Evolutionary conservation across 2,329 filamentous ascomycete genomes (phyloP).

Genomic region (Neonectria hederae): DNA sequence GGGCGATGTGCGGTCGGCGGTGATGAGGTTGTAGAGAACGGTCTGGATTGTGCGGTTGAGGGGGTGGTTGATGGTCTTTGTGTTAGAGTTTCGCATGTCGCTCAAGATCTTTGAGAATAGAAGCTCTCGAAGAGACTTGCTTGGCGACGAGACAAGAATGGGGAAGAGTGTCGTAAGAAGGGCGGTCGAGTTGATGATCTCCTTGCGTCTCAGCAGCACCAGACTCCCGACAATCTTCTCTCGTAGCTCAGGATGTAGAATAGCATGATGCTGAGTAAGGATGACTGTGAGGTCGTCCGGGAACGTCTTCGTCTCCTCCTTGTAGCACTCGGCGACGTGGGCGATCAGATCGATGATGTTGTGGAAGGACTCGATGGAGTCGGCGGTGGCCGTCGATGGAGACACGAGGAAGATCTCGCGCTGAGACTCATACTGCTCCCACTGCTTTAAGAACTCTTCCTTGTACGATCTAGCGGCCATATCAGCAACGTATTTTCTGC

Average conservation of each 20-base stretch:
- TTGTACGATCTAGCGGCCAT: slow-evolving; percentile 74
- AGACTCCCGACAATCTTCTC: slow-evolving; percentile 95
- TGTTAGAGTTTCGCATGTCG: slow-evolving; percentile 88
- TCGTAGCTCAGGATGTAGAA: slow-evolving; percentile 83
- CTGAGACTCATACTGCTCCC: slow-evolving; percentile 90
- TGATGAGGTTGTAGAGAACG: slow-evolving; percentile 90
- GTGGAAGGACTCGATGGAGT: slow-evolving; percentile 83
- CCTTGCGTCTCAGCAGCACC: slow-evolving; percentile 88
- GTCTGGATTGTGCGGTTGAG: slow-evolving; percentile 94
- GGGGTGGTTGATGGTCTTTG: slow-evolving; percentile 87
- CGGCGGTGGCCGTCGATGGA: slow-evolving; percentile 79
- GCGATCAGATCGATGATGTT: slow-evolving; percentile 94
- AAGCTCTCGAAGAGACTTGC: slow-evolving; percentile 85
- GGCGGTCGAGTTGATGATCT: slow-evolving; percentile 84
- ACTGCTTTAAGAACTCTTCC: slow-evolving; percentile 88
- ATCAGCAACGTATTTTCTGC: slow-evolving; percentile 28
- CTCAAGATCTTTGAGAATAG: slow-evolving; percentile 91
- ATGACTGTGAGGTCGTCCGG: slow-evolving; percentile 84
- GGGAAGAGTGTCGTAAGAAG: slow-evolving; percentile 94
- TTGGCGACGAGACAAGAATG: slow-evolving; percentile 89
- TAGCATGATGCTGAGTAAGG: slow-evolving; percentile 81
- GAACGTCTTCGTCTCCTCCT: slow-evolving; percentile 79
- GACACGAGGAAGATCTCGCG: slow-evolving; percentile 90
- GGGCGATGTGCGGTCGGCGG: slow-evolving; percentile 82
- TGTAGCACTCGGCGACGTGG: slow-evolving; percentile 94